Evolutionary conservation across 805 yeast genomes (phyloP).

Genomic region (Candida gorgasii): DNA sequence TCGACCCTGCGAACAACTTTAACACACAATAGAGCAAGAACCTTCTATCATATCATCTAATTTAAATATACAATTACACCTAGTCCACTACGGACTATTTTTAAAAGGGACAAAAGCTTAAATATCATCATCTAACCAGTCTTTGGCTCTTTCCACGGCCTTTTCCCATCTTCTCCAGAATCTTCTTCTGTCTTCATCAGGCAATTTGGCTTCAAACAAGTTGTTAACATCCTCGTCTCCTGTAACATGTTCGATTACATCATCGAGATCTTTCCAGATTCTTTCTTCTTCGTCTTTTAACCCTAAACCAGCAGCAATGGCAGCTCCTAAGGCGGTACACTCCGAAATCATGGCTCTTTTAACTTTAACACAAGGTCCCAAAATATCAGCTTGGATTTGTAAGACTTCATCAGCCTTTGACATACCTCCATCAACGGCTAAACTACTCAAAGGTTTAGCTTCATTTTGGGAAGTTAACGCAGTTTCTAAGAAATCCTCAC

Average conservation of each 20-base stretch:
- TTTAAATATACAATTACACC: not conserved
- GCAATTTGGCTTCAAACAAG: conserved; percentile 43
- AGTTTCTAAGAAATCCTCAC: conserved; percentile 58
- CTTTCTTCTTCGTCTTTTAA: conserved; percentile 50
- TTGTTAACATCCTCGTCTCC: conserved; percentile 26
- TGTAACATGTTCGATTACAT: conserved; percentile 51
- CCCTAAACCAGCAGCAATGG: conserved; percentile 87
- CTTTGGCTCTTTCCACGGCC: conserved; percentile 77
- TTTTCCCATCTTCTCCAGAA: conserved; percentile 79
- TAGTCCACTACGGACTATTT: not conserved
- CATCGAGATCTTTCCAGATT: conserved; percentile 75
- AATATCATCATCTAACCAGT: conserved; percentile 63
- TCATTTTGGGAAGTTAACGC: conserved; percentile 46
- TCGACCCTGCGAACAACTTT: not conserved
- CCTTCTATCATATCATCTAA: not conserved
- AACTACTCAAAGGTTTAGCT: conserved; percentile 46
- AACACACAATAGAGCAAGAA: too few species aligned
- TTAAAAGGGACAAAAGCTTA: too few species aligned
- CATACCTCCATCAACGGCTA: conserved; percentile 95
- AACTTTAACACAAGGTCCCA: conserved; percentile 84
- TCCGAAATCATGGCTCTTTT: conserved; percentile 80
- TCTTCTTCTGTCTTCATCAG: conserved; percentile 58
- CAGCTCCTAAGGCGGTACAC: conserved; percentile 95
- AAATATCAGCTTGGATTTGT: conserved; percentile 90
- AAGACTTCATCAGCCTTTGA: conserved; percentile 86